These are phyloP conservation scores for Flaveria brownii DNA, from an alignment of 129 eudicot genomes.

Conservation along the genomic window DNA sequence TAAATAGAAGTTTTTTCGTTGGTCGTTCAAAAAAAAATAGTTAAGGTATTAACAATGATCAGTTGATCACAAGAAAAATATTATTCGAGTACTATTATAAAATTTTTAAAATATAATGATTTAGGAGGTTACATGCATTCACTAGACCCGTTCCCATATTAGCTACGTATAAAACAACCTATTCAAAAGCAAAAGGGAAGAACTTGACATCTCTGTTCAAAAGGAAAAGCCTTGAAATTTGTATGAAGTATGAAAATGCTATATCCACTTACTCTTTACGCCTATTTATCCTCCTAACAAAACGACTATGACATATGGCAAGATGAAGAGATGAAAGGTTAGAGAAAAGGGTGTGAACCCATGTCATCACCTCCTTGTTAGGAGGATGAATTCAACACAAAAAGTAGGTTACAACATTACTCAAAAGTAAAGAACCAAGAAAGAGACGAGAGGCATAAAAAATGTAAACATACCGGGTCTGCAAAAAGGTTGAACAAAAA, in stretches of 20 bases:
- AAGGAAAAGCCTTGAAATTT: slow-evolving; percentile 20
- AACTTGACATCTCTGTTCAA: too few species aligned
- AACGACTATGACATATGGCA: not conserved
- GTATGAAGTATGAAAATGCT: not conserved
- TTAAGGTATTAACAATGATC: not conserved
- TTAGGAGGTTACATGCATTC: not conserved
- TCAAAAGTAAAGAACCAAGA: not conserved
- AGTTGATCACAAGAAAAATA: not conserved
- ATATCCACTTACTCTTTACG: not conserved
- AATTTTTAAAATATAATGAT: not conserved
- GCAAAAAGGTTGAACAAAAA: slow-evolving; percentile 92
- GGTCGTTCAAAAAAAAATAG: not conserved
- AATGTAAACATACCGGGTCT: slow-evolving; percentile 68
- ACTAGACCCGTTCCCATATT: not conserved
- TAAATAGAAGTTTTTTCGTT: too few species aligned
- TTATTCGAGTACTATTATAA: not conserved
- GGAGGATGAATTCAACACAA: not conserved
- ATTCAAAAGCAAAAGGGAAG: not conserved
- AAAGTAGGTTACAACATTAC: not conserved
- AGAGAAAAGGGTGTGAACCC: not conserved
- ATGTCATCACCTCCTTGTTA: not conserved
- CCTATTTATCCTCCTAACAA: not conserved
- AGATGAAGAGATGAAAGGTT: not conserved
- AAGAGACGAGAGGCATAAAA: not conserved
- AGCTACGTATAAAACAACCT: not conserved